Base-by-base conservation (phyloP, 1,139 yeast species). In the Debaryomyces psychrophilus region DNA sequence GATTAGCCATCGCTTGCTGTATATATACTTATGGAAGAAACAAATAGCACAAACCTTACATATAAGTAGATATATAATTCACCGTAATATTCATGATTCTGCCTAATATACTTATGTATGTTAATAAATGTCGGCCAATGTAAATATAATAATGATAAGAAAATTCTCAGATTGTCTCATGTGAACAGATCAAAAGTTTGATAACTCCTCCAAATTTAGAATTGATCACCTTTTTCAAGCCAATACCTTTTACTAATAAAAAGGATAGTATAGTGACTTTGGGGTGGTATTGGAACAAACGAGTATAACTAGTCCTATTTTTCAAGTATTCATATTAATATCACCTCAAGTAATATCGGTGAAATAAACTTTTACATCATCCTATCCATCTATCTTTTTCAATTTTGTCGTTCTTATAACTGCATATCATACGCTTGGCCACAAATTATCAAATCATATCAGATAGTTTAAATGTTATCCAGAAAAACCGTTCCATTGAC, bases 1-100 rank as follows among this genome's bases (percentile, higher is more conserved):
- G 84, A 77, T 47, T 69, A 57, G 44, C 33, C 12, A 28, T 4
- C 11, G 11, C 28, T 28, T 20, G 18, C 34, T 18, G 17, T 38
- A 38, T 18, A 38, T 38, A 28, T 38, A 20, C n/a, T 20, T 15
- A 27, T 25, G 18, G 15, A 36, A 14, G 8, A 23, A 26, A 17
- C 20, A 26, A 15, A 9, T n/a, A 17, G 23, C 8, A 18, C 22
- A 22, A 20, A 23, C 27, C 17, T 35, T 2, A 2, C 7, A 11
- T 14, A 14, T 22, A 35, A 17, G 12, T 29, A 35, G n/a, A n/a
- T 35, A 23, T 22, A 35, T 18, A 18, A 7, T 20, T 8, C 12
- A 18, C 5, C 9, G 18, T 11, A 15, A 20, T 17, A 33, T 12
- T 15, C 25, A 15, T 33, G 12, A 17, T 11, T 15, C 11, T 31